Base-by-base conservation (phyloP, 129 eudicot species). In the Rutidosis leptorrhynchoides region DNA sequence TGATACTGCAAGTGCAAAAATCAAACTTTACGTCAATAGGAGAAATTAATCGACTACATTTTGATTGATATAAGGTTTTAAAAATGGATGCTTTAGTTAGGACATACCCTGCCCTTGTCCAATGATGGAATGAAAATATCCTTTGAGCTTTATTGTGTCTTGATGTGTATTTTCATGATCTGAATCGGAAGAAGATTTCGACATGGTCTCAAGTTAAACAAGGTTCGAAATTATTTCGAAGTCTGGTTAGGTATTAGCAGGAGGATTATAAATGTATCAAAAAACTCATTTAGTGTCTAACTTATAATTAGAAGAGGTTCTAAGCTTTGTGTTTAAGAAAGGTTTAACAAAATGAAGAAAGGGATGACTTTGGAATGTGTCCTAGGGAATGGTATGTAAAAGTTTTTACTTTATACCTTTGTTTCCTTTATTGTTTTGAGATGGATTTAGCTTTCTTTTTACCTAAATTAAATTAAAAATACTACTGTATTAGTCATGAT, bases 281-380 rank as follows among this genome's bases (percentile, higher is more conserved):
- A 57, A 72, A 7, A 14, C 40, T 37, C 22, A 45, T 20, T 62
- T 25, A 7, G 28, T 43, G 56, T 6, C 14, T 8, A 21, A 33
- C 70, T 51, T 78, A 71, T 78, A 66, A 62, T 42, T 22, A 43
- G 11, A 42, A 24, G 43, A 68, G 25, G 72, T 84, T 78, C 87
- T 56, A 84, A 84, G 52, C 78, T 82, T 90, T 67, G 79, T 58
- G 67, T 29, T 25, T 43, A 87, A 80, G 86, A 67, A 70, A 84
- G 62, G 70, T 68, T 33, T n/a, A 9, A 24, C 17, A 61, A 60
- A 59, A 52, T 46, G 63, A 84, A 82, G 92, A 76, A 90, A 90
- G 79, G 92, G 69, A 90, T 90, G 89, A 74, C 97, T 90, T 90
- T 78, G 72, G 80, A 83, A 71, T 76, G 74, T 16, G 53, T 12